Evolutionary conservation across 1,284 basidiomycete genomes (phyloP).

Genomic region (Sphaerobolus stellatus): DNA sequence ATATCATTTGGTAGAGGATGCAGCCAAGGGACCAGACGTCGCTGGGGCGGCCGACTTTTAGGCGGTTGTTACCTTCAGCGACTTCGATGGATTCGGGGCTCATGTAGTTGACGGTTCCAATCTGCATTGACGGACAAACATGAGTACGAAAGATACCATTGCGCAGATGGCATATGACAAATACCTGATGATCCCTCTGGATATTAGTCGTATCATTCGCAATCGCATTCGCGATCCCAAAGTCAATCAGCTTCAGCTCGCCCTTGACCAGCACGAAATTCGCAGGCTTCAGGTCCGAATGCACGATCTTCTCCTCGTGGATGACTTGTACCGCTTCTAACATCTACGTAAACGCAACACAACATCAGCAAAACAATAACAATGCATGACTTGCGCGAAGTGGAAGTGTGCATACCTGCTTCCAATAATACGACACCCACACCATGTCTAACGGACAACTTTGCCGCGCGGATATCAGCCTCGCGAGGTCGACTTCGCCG

Average conservation of each 20-base stretch:
- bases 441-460: conserved; percentile 84
- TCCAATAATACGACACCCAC: conserved; percentile 93
- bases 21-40: conserved; percentile 98
- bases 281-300: conserved; percentile 94
- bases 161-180: conserved; percentile 13
- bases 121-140: conserved; percentile 41
- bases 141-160: conserved; percentile 5
- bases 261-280: conserved; percentile 95
- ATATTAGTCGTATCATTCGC: conserved; percentile 98
- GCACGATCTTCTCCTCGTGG: conserved; percentile 94
- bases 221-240: conserved; percentile 95
- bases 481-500: conserved; percentile 87
- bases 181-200: conserved; percentile 87
- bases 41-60: conserved; percentile 82
- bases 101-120: conserved; percentile 96
- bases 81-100: conserved; percentile 87
- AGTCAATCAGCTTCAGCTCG: conserved; percentile 92
- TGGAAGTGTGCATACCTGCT: conserved; percentile 64
- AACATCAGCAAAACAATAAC: too few species aligned
- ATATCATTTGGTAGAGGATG: conserved; percentile 98
- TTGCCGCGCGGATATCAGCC: conserved; percentile 77
- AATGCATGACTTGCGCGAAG: not conserved
- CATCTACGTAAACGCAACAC: conserved; percentile 59
- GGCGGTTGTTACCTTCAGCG: conserved; percentile 71
- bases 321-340: conserved; percentile 93